phyloP scores from a whole-genome alignment of 2,329 filamentous ascomycete species.

The Setomelanomma holmii region DNA sequence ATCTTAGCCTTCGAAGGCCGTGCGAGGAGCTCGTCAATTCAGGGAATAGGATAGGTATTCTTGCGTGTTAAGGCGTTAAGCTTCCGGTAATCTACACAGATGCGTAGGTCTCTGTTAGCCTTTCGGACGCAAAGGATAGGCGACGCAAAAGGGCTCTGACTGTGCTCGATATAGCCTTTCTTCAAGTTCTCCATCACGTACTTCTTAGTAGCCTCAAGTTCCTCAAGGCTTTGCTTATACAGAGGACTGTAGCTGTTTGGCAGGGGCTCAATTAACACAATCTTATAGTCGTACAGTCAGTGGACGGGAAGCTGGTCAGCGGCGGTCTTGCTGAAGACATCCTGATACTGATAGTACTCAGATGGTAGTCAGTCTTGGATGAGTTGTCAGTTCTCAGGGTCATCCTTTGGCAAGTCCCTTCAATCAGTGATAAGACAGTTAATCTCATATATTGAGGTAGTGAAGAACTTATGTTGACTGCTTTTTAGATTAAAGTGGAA shows the following conservation, averaged over 20 bases:
- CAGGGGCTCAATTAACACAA: not conserved
- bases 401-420: not conserved
- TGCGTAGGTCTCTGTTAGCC: slow-evolving; percentile 1
- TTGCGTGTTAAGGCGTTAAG: slow-evolving; percentile 17
- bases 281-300: not conserved
- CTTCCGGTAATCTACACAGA: slow-evolving; percentile 14
- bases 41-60: slow-evolving; percentile 8
- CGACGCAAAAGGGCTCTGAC: not conserved
- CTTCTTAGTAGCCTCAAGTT: slow-evolving; percentile 2
- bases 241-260: slow-evolving; percentile 1
- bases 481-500: slow-evolving; percentile 2
- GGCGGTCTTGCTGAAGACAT: not conserved
- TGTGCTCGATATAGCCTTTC: not conserved
- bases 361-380: not conserved
- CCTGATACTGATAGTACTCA: not conserved
- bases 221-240: slow-evolving; percentile 1
- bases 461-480: not conserved
- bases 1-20: slow-evolving; percentile 7
- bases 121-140: slow-evolving; percentile 1
- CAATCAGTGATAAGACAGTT: not conserved
- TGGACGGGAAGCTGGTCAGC: not conserved
- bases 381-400: not conserved
- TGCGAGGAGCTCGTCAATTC: slow-evolving; percentile 10
- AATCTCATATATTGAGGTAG: not conserved
- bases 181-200: not conserved